These are phyloP conservation scores for Podila clonocystis DNA, from an alignment of 192 early-diverging fungal genomes.

Conservation along the genomic window DNA sequence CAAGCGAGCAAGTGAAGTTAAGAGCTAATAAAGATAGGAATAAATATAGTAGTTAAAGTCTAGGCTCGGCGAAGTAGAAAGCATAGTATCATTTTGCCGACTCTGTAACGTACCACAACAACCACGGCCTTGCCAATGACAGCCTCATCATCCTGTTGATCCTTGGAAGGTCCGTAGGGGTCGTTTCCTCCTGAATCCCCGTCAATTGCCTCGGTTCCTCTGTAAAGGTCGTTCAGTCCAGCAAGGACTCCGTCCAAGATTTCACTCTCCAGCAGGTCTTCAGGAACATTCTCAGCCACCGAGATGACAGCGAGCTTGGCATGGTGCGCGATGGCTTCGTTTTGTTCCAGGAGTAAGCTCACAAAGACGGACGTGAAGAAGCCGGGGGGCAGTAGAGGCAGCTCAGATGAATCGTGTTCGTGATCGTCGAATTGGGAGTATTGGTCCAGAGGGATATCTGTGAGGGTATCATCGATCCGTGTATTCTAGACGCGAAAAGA, in stretches of 20 bases:
- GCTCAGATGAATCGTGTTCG: conserved; percentile 1
- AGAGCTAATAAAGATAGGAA: conserved; percentile 41
- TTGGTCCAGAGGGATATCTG: conserved; percentile 2
- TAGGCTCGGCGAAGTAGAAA: background rate
- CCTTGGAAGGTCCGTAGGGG: background rate
- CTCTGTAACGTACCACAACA: conserved; percentile 39
- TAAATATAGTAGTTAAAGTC: background rate
- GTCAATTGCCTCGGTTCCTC: conserved; percentile 7
- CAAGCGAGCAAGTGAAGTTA: conserved; percentile 56
- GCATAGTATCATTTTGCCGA: background rate
- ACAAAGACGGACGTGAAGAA: conserved; percentile 57
- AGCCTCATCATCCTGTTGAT: conserved; percentile 48
- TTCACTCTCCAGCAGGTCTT: conserved; percentile 57
- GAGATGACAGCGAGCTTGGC: conserved; percentile 56
- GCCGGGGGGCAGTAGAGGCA: conserved; percentile 45
- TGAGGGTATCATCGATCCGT: conserved; percentile 23
- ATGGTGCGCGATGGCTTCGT: conserved; percentile 58
- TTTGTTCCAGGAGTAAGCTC: conserved; percentile 65
- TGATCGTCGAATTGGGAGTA: conserved; percentile 1
- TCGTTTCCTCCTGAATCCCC: conserved; percentile 9
- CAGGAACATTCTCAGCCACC: conserved; percentile 53
- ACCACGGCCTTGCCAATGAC: conserved; percentile 55
- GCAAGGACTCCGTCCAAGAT: conserved; percentile 62
- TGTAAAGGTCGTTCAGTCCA: conserved; percentile 53
- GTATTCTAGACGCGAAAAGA: conserved; percentile 15